A percentile compares a stretch with the other conserved stretches of the same genome.
Conservation (phyloP, 805 yeast species). For the Komagataella mondaviorum region DNA sequence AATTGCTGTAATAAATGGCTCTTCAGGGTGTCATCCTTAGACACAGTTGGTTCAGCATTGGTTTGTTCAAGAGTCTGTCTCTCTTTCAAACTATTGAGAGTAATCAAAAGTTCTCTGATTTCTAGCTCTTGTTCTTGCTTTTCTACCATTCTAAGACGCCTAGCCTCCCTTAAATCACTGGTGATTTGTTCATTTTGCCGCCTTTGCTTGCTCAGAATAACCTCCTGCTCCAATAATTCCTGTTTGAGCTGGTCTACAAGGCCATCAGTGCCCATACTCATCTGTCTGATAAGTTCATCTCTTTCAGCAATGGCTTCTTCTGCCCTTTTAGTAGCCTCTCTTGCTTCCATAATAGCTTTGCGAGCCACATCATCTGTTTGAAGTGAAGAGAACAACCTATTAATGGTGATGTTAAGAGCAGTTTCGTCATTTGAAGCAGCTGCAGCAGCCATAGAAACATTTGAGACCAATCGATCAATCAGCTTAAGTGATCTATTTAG, state of each 20-base stretch:
- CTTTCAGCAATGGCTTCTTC: constrained; percentile 29
- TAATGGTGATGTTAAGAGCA: constrained; percentile 68
- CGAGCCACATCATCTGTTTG: constrained; percentile 80
- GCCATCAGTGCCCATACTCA: constrained; percentile 61
- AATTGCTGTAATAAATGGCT: constrained; percentile 28
- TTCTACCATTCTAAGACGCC: constrained; percentile 44
- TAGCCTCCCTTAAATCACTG: constrained; percentile 47
- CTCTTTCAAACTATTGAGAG: constrained; percentile 33
- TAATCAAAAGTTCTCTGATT: constrained; percentile 57
- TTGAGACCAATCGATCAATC: constrained; percentile 40
- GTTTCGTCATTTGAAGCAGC: constrained; percentile 42
- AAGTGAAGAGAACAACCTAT: constrained; percentile 53
- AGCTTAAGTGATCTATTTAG: constrained; percentile 38
- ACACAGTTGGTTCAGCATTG: constrained; percentile 9
- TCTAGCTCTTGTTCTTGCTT: constrained; percentile 69
- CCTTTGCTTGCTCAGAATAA: constrained; percentile 43
- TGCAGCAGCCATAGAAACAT: constrained; percentile 30
- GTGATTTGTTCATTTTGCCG: constrained; percentile 48
- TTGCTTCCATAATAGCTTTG: constrained; percentile 42
- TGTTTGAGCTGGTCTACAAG: constrained; percentile 43
- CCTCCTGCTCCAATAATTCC: constrained; percentile 52
- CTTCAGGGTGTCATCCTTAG: constrained; percentile 19
- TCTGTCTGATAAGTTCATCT: constrained; percentile 14
- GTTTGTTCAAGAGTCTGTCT: constrained; percentile 7
- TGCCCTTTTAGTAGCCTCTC: constrained; percentile 22